Evolutionary conservation across 148 eudicot species (phyloP).

Genomic region (Rhododendron ferrugineum): DNA sequence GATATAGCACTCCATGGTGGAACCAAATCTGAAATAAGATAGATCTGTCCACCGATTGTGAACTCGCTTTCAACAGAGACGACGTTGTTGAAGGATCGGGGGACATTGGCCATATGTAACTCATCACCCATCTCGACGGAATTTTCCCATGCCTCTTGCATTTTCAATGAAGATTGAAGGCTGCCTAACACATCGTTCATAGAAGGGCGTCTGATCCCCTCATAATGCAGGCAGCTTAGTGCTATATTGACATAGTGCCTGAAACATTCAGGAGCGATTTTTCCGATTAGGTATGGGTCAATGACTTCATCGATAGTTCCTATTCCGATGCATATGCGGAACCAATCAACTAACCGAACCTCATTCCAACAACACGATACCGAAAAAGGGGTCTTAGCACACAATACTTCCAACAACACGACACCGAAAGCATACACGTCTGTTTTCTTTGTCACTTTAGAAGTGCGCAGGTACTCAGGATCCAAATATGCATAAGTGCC

Average conservation of each 20-base stretch:
- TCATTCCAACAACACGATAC: not conserved
- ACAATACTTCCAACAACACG: not conserved
- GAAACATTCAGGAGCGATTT: not conserved
- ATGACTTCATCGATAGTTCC: not conserved
- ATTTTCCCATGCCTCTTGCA: too few species aligned
- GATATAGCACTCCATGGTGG: not conserved
- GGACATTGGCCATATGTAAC: too few species aligned
- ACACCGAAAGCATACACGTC: not conserved
- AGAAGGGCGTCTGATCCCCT: too few species aligned
- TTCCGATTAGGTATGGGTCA: not conserved
- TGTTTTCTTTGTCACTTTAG: not conserved
- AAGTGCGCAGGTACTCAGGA: not conserved
- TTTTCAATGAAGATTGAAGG: too few species aligned
- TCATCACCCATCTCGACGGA: too few species aligned
- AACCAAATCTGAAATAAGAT: not conserved
- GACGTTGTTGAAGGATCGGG: too few species aligned
- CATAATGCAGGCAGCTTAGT: too few species aligned
- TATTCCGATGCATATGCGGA: not conserved
- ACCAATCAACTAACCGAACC: not conserved
- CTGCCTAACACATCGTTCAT: too few species aligned
- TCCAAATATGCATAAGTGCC: not conserved
- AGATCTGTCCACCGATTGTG: not conserved
- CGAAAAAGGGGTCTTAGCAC: not conserved
- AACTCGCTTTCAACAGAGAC: not conserved
- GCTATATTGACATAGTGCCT: not conserved